Evolutionary conservation across 2,329 filamentous ascomycete species (phyloP), one percentile per base, ranked within the genome.

Genomic region (Neobulgaria alba): DNA sequence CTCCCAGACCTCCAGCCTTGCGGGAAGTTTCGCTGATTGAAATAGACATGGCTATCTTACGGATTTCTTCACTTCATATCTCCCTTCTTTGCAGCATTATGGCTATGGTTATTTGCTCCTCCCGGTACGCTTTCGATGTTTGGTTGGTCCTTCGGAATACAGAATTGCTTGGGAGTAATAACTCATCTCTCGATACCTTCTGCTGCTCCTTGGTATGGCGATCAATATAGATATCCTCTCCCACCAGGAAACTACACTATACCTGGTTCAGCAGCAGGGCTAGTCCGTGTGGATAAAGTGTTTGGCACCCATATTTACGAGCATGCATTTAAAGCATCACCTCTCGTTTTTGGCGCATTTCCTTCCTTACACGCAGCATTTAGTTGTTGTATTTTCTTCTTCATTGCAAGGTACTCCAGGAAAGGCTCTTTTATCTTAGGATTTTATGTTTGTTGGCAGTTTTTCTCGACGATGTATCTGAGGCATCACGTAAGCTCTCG

Each of bases 401-500:
- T 77, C 46, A 74, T 92, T 51, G 52, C 48, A 1, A 33, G 54
- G 15, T 57, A 57, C 36, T 56, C 53, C 8, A 40, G 48, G 18
- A 80, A 82, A 50, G 77, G 81, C 9, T 64, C 88, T 38, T 94
- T 90, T 65, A 72, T 88, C 42, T 71, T 78, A 49, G 54, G 54
- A 3, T 56, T 57, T 18, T 95, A 95, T 63, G 83, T 84, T 23
- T 72, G 82, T 54, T 95, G 89, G 89, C 79, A 95, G 53, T 95
- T 87, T 84, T 95, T 89, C 85, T 83, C 89, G 3, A 95, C 89
- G 53, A 94, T 95, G 86, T 95, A 95, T 61, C 75, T 95, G 39
- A 90, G 85, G 57, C 89, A 95, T 64, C 89, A 95, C 67, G n/a
- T n/a, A n/a, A n/a, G n/a, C n/a, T n/a, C n/a, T n/a, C n/a, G n/a